Conservation (phyloP, 192 early-diverging fungal species). For the Jimgerdemannia lactiflua region DNA sequence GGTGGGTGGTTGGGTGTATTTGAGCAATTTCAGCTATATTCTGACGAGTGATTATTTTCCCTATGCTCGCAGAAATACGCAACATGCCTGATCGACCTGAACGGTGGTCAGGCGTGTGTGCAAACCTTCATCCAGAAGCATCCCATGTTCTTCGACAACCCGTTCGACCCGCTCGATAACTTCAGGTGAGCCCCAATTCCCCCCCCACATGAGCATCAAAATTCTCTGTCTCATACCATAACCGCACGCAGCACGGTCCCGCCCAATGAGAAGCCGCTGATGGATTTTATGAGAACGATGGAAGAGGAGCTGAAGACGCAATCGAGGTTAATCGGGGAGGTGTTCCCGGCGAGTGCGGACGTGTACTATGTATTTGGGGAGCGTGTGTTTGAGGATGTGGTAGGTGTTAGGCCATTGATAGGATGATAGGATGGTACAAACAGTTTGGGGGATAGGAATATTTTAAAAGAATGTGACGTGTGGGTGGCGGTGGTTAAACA, state of each 20-base stretch:
- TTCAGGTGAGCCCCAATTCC: slow-evolving; percentile 34
- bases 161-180: slow-evolving; percentile 51
- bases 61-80: slow-evolving; percentile 26
- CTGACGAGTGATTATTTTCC: neutral
- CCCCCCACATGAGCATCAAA: too few relatives aligned
- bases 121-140: slow-evolving; percentile 83
- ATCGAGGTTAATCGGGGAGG: slow-evolving; percentile 55
- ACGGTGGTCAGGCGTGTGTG: slow-evolving; percentile 69
- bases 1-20: neutral
- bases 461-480: too few relatives aligned
- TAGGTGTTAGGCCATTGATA: slow-evolving; percentile 6
- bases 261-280: slow-evolving; percentile 38
- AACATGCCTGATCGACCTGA: slow-evolving; percentile 58
- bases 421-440: neutral
- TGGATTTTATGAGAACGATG: slow-evolving; percentile 64
- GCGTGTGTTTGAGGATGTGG: slow-evolving; percentile 80
- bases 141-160: slow-evolving; percentile 82
- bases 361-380: slow-evolving; percentile 71
- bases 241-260: slow-evolving; percentile 1
- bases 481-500: too few relatives aligned
- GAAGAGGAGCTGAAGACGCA: slow-evolving; percentile 67
- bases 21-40: neutral
- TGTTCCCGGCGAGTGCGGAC: slow-evolving; percentile 67
- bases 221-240: too few relatives aligned
- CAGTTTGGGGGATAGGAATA: neutral